Conservation (phyloP, 805 yeast species). For the Nakazawaea siamensis region DNA sequence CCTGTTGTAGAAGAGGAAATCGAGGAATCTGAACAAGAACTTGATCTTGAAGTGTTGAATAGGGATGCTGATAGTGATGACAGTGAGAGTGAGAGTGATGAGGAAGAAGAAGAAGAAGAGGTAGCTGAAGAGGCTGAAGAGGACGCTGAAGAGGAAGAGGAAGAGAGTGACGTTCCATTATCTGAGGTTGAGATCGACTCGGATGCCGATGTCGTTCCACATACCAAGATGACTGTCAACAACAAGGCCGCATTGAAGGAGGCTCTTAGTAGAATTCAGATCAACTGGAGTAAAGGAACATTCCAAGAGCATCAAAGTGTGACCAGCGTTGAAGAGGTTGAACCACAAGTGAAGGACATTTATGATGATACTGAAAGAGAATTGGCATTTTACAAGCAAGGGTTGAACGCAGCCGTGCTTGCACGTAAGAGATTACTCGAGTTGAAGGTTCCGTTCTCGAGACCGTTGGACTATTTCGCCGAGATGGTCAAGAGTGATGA, state of each 20-base stretch:
- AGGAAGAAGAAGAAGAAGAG: slow-evolving; percentile 29
- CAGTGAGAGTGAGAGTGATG: slow-evolving; percentile 16
- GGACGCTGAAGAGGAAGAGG: slow-evolving; percentile 53
- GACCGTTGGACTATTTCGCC: slow-evolving; percentile 95
- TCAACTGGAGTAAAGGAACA: slow-evolving; percentile 57
- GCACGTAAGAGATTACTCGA: slow-evolving; percentile 61
- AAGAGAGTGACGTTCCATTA: slow-evolving; percentile 76
- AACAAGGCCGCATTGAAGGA: slow-evolving; percentile 78
- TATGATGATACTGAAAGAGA: slow-evolving; percentile 96
- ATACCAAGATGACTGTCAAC: slow-evolving; percentile 82
- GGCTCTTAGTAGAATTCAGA: slow-evolving; percentile 54
- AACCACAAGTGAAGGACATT: slow-evolving; percentile 68
- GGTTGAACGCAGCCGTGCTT: slow-evolving; percentile 69
- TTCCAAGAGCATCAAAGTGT: slow-evolving; percentile 83
- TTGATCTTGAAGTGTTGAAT: slow-evolving; percentile 16
- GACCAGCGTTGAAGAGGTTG: slow-evolving; percentile 52
- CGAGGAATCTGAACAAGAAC: slow-evolving; percentile 23
- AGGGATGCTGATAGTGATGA: slow-evolving; percentile 25
- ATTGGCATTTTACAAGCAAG: slow-evolving; percentile 91
- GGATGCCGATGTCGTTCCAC: slow-evolving; percentile 91
- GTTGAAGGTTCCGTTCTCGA: slow-evolving; percentile 76
- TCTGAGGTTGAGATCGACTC: slow-evolving; percentile 91
- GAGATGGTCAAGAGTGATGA: slow-evolving; percentile 98
- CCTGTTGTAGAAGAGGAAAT: slow-evolving; percentile 29
- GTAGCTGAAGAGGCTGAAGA: slow-evolving; percentile 42